A percentile compares a stretch with the other conserved stretches of the same genome.
Evolutionary conservation across 2,329 filamentous ascomycete species (phyloP).

Genomic region (Leptodontidium sp.): DNA sequence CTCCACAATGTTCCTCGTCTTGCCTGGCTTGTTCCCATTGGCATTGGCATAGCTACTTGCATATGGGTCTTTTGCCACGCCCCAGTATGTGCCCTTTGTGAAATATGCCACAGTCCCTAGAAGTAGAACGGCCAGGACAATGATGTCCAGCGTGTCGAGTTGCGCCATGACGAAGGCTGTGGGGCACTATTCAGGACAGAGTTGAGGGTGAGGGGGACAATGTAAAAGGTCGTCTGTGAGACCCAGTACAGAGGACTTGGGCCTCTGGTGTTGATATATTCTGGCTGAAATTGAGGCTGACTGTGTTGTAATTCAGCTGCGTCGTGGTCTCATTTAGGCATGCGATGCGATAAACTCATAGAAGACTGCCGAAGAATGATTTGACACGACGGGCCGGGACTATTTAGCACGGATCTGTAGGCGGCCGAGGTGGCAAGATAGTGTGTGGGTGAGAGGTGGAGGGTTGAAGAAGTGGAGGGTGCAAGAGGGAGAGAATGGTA

Average conservation of each 20-base stretch:
- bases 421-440: constrained; percentile 3
- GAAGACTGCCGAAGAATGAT: not conserved
- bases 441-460: not conserved
- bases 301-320: constrained; percentile 13
- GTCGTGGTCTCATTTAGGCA: constrained; percentile 18
- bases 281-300: constrained; percentile 11
- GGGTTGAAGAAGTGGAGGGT: not conserved
- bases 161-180: constrained; percentile 76
- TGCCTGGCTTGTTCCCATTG: constrained; percentile 77
- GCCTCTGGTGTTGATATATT: constrained; percentile 6
- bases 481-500: not conserved
- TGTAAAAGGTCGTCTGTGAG: not conserved
- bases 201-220: not conserved
- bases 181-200: not conserved
- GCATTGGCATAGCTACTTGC: constrained; percentile 75
- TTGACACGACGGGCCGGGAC: not conserved
- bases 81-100: constrained; percentile 97
- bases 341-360: constrained; percentile 20
- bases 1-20: constrained; percentile 91
- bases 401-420: constrained; percentile 5
- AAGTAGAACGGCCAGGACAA: constrained; percentile 87
- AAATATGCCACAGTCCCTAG: constrained; percentile 93
- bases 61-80: constrained; percentile 86
- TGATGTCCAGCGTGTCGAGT: constrained; percentile 92
- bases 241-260: not conserved